Conservation (phyloP, 495 filamentous ascomycete genomes). For the Penicillium parvum region DNA sequence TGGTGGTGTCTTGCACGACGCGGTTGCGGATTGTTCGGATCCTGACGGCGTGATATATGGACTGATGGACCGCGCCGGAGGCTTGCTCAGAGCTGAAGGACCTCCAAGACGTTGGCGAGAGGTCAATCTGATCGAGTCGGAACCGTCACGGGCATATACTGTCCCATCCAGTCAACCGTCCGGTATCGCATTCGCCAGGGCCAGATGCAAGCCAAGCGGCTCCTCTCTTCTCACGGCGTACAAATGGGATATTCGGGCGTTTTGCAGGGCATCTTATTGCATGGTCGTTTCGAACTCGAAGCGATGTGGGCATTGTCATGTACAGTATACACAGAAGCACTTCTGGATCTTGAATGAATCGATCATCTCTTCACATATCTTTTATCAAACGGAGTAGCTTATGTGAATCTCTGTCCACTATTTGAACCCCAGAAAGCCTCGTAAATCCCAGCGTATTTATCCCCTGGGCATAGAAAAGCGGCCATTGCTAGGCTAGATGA, state of each 20-base stretch:
- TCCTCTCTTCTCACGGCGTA: slow-evolving; percentile 27
- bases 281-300: slow-evolving; percentile 16
- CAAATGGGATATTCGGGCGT: slow-evolving; percentile 20
- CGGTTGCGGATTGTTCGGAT: too few species aligned
- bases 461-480: not conserved
- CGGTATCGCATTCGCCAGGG: too few species aligned
- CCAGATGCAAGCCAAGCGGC: not conserved
- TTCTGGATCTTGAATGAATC: slow-evolving; percentile 9
- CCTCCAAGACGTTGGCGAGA: too few species aligned
- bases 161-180: not conserved
- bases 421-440: not conserved
- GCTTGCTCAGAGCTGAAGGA: too few species aligned
- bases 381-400: not conserved
- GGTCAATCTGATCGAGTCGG: too few species aligned
- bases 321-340: slow-evolving; percentile 23
- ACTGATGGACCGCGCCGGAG: too few species aligned
- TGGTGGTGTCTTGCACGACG: too few species aligned
- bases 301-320: slow-evolving; percentile 20
- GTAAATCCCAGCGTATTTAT: not conserved
- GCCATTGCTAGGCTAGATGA: not conserved
- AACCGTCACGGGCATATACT: not conserved
- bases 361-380: slow-evolving; percentile 1
- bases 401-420: too few species aligned
- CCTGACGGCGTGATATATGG: too few species aligned
- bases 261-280: slow-evolving; percentile 25